phyloP scores from a whole-genome alignment of 306 rosid genomes.

The Phaseolus lunatus region DNA sequence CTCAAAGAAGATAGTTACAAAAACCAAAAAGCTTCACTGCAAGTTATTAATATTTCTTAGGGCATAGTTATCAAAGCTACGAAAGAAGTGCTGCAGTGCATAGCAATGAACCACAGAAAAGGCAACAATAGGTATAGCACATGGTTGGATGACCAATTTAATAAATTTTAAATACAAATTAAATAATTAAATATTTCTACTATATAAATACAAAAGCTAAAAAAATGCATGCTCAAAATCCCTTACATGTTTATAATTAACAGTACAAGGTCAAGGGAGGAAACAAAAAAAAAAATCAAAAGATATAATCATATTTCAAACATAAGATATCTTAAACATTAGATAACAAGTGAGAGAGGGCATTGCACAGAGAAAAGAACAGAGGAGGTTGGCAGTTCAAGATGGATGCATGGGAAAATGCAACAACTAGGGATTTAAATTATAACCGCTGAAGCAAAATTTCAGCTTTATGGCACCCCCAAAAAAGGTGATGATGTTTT shows the following conservation, averaged over 20 bases:
- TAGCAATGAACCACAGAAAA: neutral
- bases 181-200: neutral
- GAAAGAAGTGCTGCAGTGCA: neutral
- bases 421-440: neutral
- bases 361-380: neutral
- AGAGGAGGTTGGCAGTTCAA: neutral
- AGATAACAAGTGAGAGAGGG: neutral
- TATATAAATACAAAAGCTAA: neutral
- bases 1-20: constrained; percentile 1
- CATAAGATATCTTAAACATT: neutral
- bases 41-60: neutral
- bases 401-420: neutral
- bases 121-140: neutral
- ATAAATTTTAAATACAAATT: neutral
- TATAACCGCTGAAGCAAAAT: neutral
- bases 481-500: neutral
- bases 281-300: neutral
- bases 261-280: neutral
- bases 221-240: neutral
- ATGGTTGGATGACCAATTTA: neutral
- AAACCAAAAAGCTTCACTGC: neutral
- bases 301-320: neutral
- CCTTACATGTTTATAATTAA: neutral
- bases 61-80: neutral
- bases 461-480: neutral